These are phyloP conservation scores for Candida adriatica DNA, from an alignment of 805 yeast species.

Conservation along the genomic window DNA sequence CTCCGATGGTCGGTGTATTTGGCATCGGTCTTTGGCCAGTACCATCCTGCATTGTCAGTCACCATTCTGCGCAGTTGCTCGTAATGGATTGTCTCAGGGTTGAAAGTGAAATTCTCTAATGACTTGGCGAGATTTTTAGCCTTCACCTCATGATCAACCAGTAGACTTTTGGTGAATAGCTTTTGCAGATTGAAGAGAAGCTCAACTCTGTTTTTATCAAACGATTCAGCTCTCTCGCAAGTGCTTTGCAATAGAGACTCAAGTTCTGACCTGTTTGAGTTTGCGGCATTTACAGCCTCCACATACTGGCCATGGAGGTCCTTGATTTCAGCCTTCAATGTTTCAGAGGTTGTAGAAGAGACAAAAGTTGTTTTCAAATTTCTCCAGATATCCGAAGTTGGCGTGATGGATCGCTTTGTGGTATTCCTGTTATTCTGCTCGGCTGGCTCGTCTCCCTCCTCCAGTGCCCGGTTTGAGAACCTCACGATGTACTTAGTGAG, in stretches of 20 bases:
- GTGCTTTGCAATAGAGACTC: constrained; percentile 9
- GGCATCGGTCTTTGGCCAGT: constrained; percentile 20
- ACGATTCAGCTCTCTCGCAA: constrained; percentile 11
- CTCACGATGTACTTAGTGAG: constrained; percentile 19
- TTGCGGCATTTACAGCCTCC: constrained; percentile 4
- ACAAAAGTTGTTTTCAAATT: constrained; percentile 13
- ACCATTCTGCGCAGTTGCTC: constrained; percentile 8
- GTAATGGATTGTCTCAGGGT: constrained; percentile 4
- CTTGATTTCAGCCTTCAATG: constrained; percentile 9
- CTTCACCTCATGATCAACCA: constrained; percentile 5
- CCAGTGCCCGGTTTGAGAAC: constrained; percentile 5
- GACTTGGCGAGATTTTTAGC: constrained; percentile 1
- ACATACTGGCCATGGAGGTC: constrained; percentile 6
- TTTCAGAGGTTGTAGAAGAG: constrained; percentile 3
- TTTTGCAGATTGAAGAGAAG: constrained; percentile 10
- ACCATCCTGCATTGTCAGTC: constrained; percentile 15
- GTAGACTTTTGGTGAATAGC: constrained; percentile 7
- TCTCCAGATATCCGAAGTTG: constrained; percentile 13
- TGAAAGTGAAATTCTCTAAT: background rate
- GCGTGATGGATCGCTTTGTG: constrained; percentile 1
- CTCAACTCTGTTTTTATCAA: constrained; percentile 14
- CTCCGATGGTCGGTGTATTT: constrained; percentile 7
- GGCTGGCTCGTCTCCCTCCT: background rate
- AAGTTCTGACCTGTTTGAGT: constrained; percentile 4
- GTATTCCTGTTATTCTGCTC: background rate